Evolutionary conservation across 352 stramenopile genomes (phyloP), one percentile per base, ranked within the genome.

Genomic region (Globisporangium middletonii): DNA sequence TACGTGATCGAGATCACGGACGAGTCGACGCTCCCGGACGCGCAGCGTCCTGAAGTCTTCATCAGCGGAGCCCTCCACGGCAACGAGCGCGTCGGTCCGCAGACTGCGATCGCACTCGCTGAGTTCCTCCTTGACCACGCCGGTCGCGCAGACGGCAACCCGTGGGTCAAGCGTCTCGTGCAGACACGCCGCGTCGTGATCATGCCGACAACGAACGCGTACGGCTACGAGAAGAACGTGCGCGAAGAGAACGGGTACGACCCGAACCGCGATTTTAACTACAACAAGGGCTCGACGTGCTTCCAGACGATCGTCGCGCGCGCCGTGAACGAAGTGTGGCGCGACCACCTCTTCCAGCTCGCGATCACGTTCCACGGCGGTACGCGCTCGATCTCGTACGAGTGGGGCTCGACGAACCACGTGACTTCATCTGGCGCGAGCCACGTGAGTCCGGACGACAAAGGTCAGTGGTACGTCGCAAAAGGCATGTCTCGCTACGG

Each of bases 231-330:
- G 37, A 67, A 78, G 8, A 87, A 93, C 53, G 62, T 67, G 26
- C 78, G 93, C 11, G 74, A 68, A 8, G 96, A 99, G 67, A 69
- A 69, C 33, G 42, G 64, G 1, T 61, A 98, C 13, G 97, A 99
- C 69, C 94, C 96, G 37, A 99, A 99, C 72, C 86, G 96, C 27
- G 97, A 99, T 67, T 99, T 99, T 68, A 89, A 94, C 18, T 98
- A 98, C 72, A 89, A 94, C 72, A 74, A 92, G 15, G 62, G 53
- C 13, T 51, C 66, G 5, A 71, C 67, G 6, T 99, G 95, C 59
- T 98, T 99, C 88, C 66, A 91, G 64, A 97, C 94, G 4, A 97
- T 98, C 65, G 88, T 94, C 6, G 94, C 87, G 3, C 81, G 96
- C 28, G 92, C 83, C 1, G 77, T 98, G 26, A 98, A 99, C 64